Evolutionary conservation across 257 asterid genomes (phyloP).

Genomic region (Jacaranda mimosifolia): DNA sequence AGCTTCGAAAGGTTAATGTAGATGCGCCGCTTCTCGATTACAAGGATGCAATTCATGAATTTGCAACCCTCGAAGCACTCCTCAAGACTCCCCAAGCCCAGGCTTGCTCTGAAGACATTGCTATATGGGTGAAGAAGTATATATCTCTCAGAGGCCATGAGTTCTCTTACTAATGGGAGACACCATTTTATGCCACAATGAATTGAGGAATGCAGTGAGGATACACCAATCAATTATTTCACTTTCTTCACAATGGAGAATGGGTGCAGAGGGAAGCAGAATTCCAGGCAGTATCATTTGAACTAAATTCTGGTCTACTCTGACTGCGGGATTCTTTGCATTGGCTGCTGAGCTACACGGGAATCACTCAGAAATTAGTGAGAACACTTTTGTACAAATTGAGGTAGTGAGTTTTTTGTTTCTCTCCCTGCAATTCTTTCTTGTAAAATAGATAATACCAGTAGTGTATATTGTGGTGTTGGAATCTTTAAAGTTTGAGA

Average conservation of each 20-base stretch:
- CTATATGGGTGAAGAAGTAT: conserved; percentile 86
- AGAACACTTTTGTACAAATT: conserved; percentile 35
- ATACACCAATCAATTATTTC: background rate
- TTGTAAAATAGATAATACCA: conserved; percentile 20
- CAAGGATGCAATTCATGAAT: conserved; percentile 83
- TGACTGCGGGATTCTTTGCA: background rate
- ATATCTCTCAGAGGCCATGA: conserved; percentile 86
- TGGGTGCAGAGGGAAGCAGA: background rate
- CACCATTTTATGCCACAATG: background rate
- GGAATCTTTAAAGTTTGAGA: background rate
- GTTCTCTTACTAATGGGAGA: conserved; percentile 61
- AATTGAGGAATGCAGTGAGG: background rate
- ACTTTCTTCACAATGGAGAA: conserved; percentile 8
- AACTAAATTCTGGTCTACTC: background rate
- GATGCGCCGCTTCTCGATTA: conserved; percentile 86
- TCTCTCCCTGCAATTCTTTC: conserved; percentile 16
- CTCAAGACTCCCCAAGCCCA: conserved; percentile 75
- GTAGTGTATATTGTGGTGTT: conserved; percentile 31
- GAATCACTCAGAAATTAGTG: conserved; percentile 6
- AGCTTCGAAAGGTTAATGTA: conserved; percentile 81
- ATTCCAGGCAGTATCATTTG: background rate
- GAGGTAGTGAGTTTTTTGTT: conserved; percentile 19
- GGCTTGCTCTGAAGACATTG: conserved; percentile 83
- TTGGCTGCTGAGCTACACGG: background rate
- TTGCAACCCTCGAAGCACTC: conserved; percentile 75